Evolutionary conservation across 2,329 filamentous ascomycete genomes (phyloP).

Genomic region (Sporothrix dimorphospora): DNA sequence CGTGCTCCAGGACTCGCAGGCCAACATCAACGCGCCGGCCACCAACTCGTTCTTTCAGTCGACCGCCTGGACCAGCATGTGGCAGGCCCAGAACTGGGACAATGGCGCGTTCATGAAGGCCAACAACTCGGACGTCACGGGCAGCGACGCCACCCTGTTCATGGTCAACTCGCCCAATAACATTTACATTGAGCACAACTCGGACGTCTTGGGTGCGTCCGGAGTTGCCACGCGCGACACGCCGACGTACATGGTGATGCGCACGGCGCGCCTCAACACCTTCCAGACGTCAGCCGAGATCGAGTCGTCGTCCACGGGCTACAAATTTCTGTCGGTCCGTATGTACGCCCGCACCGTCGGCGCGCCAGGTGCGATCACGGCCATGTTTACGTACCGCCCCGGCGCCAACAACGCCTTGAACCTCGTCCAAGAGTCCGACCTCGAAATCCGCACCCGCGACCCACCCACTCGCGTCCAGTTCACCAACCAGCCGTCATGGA

Average conservation of each 20-base stretch:
- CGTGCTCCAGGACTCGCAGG: conserved; percentile 38
- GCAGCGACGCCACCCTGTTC: conserved; percentile 41
- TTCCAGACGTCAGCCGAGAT: conserved; percentile 41
- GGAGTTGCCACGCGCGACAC: neutral
- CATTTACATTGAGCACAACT: conserved; percentile 46
- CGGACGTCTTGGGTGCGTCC: conserved; percentile 36
- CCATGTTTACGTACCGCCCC: conserved; percentile 43
- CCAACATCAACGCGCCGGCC: conserved; percentile 39
- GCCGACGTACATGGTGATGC: conserved; percentile 33
- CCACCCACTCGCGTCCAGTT: conserved; percentile 46
- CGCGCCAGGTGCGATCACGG: conserved; percentile 40
- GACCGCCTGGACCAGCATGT: conserved; percentile 43
- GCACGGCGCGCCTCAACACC: conserved; percentile 30
- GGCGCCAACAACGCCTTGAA: conserved; percentile 33
- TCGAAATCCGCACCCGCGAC: conserved; percentile 48
- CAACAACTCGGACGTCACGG: conserved; percentile 34
- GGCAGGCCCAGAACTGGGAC: conserved; percentile 48
- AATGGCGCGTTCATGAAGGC: conserved; percentile 38
- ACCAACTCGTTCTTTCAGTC: conserved; percentile 48
- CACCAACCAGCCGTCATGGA: conserved; percentile 56
- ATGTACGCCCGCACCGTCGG: conserved; percentile 42
- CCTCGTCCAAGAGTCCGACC: conserved; percentile 43
- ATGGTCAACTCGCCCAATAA: conserved; percentile 48
- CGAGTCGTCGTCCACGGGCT: conserved; percentile 38
- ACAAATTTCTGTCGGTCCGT: conserved; percentile 41